Evolutionary conservation across 331 rosid species (phyloP).

Genomic region (Rhamnella rubrinervis): DNA sequence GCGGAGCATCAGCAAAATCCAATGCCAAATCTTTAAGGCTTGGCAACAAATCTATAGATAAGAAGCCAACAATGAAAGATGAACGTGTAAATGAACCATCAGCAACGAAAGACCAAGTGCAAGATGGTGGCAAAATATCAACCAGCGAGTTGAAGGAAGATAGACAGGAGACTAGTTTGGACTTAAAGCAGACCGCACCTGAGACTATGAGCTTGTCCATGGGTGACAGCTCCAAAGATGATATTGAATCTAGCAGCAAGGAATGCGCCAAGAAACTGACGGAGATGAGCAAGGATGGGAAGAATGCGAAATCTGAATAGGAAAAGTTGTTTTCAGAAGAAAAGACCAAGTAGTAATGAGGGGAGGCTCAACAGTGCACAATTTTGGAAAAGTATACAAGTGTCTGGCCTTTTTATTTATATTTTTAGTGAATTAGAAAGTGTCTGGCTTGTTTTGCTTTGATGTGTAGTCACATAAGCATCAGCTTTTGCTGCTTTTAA

Average conservation of each 20-base stretch:
- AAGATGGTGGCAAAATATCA: slow-evolving; percentile 23
- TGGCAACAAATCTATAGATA: slow-evolving; percentile 10
- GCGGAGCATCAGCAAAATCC: slow-evolving; percentile 27
- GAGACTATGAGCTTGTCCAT: slow-evolving; percentile 7
- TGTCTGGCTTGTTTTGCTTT: slow-evolving; percentile 14
- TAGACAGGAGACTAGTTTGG: slow-evolving; percentile 21
- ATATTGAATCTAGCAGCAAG: slow-evolving; percentile 17
- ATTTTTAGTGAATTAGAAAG: background rate
- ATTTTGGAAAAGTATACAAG: slow-evolving; percentile 20
- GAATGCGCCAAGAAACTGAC: slow-evolving; percentile 12
- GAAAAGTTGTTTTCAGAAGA: slow-evolving; percentile 16
- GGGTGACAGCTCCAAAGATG: slow-evolving; percentile 9
- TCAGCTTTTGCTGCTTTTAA: background rate
- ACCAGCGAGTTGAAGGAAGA: slow-evolving; percentile 19
- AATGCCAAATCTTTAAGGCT: slow-evolving; percentile 16
- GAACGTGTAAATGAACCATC: slow-evolving; percentile 21
- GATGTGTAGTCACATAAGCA: slow-evolving; percentile 21
- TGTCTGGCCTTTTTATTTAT: background rate
- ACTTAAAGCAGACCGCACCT: slow-evolving; percentile 7
- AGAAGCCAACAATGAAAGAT: slow-evolving; percentile 20
- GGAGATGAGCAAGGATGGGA: slow-evolving; percentile 15
- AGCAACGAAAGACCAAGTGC: background rate
- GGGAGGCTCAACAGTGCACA: slow-evolving; percentile 18
- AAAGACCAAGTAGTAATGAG: slow-evolving; percentile 10
- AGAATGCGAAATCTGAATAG: slow-evolving; percentile 18